Conservation (phyloP, 176 grass and related monocot species). For the Thalia dealbata region DNA sequence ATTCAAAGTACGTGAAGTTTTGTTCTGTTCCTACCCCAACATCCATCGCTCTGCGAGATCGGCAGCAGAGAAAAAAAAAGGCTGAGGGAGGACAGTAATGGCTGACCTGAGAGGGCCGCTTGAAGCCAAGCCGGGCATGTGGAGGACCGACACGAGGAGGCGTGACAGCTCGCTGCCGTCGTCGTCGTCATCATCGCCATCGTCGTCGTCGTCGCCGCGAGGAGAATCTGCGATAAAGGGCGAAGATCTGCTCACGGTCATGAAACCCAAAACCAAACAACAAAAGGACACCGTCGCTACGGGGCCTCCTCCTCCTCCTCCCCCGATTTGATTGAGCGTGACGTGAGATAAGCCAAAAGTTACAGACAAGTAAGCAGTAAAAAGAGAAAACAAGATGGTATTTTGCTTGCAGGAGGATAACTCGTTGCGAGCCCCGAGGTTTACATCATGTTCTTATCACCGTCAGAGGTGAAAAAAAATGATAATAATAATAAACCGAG, state of each 20-base stretch:
- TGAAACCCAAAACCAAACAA: background rate
- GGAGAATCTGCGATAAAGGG: background rate
- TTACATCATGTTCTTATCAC: background rate
- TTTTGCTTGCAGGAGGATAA: background rate
- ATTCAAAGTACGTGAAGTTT: background rate
- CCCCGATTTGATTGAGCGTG: background rate
- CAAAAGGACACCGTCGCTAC: background rate
- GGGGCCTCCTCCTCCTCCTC: no score
- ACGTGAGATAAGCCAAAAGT: slow-evolving; percentile 8
- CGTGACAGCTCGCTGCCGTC: slow-evolving; percentile 14
- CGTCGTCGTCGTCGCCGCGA: background rate
- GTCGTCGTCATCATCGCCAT: background rate
- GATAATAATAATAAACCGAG: no score
- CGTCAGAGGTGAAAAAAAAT: background rate
- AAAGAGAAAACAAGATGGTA: background rate
- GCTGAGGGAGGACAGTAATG: background rate
- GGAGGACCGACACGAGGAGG: slow-evolving; percentile 20
- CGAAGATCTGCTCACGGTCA: background rate
- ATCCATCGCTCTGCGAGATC: background rate
- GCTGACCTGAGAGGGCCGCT: slow-evolving; percentile 25
- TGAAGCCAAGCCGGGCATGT: slow-evolving; percentile 32
- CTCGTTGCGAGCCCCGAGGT: background rate
- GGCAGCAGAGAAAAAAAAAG: background rate
- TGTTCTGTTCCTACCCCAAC: background rate
- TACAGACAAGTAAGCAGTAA: background rate